Base-by-base conservation (phyloP, 306 rosid genomes). In the Medicago lupulina region DNA sequence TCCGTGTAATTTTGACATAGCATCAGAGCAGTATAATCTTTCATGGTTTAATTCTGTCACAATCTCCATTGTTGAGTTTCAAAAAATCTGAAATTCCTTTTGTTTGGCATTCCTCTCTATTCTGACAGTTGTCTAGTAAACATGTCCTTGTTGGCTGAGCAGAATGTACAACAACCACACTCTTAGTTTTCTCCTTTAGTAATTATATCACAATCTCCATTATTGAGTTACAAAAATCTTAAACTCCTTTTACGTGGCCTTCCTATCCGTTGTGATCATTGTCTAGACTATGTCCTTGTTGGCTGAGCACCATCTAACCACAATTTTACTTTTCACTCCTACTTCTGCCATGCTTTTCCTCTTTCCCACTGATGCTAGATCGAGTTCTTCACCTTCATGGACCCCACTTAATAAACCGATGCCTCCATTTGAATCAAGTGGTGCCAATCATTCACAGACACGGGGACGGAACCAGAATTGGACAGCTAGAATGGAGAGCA, bases 321-420 rank as follows among this genome's bases (percentile, higher is more conserved):
- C 34, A 73, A 39, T 66, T 67, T 38, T 73, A 55, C 69, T 15
- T 79, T 57, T 34, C 54, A 43, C 53, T 73, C 12, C 54, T 44
- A 54, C 61, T 39, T 18, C 54, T 64, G 10, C 51, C 34, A 46
- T 1, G 61, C 8, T n/a, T 53, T 79, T 54, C 74, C 53, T 43
- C 78, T 34, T 60, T 63, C 23, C 54, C 10, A 6, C 17, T 2
- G 0, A 54, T 43, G 43, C 51, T 18, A 64, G 51, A 41, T 79
- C 54, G 14, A 66, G 64, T 73, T 76, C 36, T 11, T 55, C 51
- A 65, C 61, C 75, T 31, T 66, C 79, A 25, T 19, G 36, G 70
- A 18, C 16, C 25, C 75, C 55, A 55, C n/a, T 65, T 65, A 55
- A 66, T 41, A 55, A 18, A 47, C 55, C 47, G 21, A n/a, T 31